phyloP scores from a whole-genome alignment of 768 basidiomycete species.

The Ramaria sp. region DNA sequence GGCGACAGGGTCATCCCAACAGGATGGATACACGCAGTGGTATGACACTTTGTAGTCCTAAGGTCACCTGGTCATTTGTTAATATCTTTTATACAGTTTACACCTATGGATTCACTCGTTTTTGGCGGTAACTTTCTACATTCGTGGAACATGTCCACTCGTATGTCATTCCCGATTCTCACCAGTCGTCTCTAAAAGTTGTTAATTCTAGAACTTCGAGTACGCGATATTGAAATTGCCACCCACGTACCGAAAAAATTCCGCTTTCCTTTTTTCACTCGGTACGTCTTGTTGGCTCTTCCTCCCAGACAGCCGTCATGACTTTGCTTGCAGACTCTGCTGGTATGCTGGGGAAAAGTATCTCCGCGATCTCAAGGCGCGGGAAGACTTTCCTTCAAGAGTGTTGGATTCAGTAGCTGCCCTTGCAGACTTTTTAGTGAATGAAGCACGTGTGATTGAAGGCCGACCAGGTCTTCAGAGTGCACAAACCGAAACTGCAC shows the following conservation, averaged over 20 bases:
- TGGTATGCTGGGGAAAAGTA: conserved; percentile 88
- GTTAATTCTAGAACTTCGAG: conserved; percentile 55
- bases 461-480: conserved; percentile 29
- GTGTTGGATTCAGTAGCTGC: conserved; percentile 60
- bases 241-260: conserved; percentile 93
- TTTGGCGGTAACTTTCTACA: conserved; percentile 98
- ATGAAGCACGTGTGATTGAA: conserved; percentile 65
- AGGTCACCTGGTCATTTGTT: neutral
- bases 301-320: neutral
- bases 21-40: conserved; percentile 97
- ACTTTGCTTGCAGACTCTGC: conserved; percentile 44
- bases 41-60: conserved; percentile 29
- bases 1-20: conserved; percentile 64
- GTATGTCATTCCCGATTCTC: conserved; percentile 33
- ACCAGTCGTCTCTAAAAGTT: neutral
- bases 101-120: conserved; percentile 85
- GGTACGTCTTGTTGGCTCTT: conserved; percentile 30
- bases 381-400: conserved; percentile 41
- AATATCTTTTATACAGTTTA: conserved; percentile 46
- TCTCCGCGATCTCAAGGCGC: conserved; percentile 55
- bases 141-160: conserved; percentile 78
- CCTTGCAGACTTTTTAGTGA: conserved; percentile 70
- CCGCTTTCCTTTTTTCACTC: conserved; percentile 73
- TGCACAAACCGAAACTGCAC: conserved; percentile 37
- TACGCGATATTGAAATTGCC: conserved; percentile 84